Conservation (phyloP, 306 rosid species). For the Dryas drummondii region DNA sequence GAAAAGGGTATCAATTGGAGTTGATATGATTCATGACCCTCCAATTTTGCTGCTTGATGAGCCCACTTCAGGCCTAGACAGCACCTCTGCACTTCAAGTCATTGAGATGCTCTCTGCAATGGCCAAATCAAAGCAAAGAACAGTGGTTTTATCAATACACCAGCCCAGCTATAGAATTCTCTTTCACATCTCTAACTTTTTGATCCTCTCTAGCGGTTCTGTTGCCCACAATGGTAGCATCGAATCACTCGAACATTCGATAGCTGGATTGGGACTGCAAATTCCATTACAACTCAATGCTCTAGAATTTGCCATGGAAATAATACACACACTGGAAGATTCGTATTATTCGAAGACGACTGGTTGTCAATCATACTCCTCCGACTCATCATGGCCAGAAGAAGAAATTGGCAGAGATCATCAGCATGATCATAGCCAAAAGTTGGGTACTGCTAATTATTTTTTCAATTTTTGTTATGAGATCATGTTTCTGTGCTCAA, state of each 20-base stretch:
- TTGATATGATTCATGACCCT: conserved; percentile 84
- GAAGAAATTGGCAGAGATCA: conserved; percentile 28
- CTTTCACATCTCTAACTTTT: conserved; percentile 60
- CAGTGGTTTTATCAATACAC: conserved; percentile 74
- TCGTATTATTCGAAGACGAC: conserved; percentile 30
- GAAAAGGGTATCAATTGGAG: conserved; percentile 84
- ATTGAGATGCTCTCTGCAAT: conserved; percentile 67
- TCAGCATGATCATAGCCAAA: conserved; percentile 7
- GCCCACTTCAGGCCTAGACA: conserved; percentile 84
- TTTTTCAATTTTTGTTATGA: conserved; percentile 42
- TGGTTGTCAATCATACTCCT: conserved; percentile 19
- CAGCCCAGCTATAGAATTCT: conserved; percentile 88
- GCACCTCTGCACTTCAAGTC: conserved; percentile 60
- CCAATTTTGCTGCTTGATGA: conserved; percentile 75
- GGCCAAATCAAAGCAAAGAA: conserved; percentile 58
- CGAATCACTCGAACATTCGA: conserved; percentile 53
- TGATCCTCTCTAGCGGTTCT: conserved; percentile 73
- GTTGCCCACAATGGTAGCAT: conserved; percentile 73
- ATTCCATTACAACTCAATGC: conserved; percentile 74
- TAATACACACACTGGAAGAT: conserved; percentile 50
- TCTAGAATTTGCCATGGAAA: conserved; percentile 82
- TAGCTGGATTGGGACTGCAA: conserved; percentile 48
- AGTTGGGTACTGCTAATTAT: conserved; percentile 1
- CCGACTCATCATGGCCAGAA: conserved; percentile 36
- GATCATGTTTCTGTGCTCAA: conserved; percentile 69